Evolutionary conservation across 805 yeast species (phyloP).

Genomic region (Saccharomyces mikatae): DNA sequence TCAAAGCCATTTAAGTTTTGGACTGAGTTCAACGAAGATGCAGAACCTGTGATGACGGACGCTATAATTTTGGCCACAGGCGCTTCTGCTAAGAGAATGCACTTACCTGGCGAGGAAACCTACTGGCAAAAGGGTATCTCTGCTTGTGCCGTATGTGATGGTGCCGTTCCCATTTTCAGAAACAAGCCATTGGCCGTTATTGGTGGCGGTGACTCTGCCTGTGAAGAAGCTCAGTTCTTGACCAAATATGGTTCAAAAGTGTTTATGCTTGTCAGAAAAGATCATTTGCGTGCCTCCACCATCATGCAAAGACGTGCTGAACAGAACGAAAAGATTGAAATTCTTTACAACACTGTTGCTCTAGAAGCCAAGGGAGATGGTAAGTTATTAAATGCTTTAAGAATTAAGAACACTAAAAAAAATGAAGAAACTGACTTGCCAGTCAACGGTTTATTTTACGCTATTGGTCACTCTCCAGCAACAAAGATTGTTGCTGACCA

Average conservation of each 20-base stretch:
- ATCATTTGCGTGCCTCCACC: constrained; percentile 85
- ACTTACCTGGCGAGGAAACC: constrained; percentile 90
- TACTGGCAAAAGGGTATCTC: constrained; percentile 99
- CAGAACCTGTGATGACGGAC: constrained; percentile 85
- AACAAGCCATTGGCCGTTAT: constrained; percentile 95
- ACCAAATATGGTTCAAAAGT: constrained; percentile 98
- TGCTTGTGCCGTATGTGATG: constrained; percentile 99
- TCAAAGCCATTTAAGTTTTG: constrained; percentile 90
- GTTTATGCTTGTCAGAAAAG: constrained; percentile 87
- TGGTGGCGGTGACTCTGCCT: constrained; percentile 99
- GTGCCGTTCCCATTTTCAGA: constrained; percentile 98
- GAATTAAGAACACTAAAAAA: constrained; percentile 63
- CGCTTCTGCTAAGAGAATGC: constrained; percentile 93
- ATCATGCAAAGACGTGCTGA: constrained; percentile 94
- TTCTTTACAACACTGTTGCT: constrained; percentile 78
- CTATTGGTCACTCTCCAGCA: constrained; percentile 96
- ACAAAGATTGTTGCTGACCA: constrained; percentile 72
- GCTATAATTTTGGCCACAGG: constrained; percentile 94
- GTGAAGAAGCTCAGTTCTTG: constrained; percentile 95
- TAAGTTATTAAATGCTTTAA: constrained; percentile 59
- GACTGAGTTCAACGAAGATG: constrained; percentile 93
- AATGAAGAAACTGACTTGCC: constrained; percentile 59
- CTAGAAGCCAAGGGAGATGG: constrained; percentile 92
- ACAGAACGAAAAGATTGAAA: constrained; percentile 80
- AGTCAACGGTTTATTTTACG: constrained; percentile 92